Evolutionary conservation across 1,284 basidiomycete genomes (phyloP).

Genomic region (Tylopilus orsonianus): DNA sequence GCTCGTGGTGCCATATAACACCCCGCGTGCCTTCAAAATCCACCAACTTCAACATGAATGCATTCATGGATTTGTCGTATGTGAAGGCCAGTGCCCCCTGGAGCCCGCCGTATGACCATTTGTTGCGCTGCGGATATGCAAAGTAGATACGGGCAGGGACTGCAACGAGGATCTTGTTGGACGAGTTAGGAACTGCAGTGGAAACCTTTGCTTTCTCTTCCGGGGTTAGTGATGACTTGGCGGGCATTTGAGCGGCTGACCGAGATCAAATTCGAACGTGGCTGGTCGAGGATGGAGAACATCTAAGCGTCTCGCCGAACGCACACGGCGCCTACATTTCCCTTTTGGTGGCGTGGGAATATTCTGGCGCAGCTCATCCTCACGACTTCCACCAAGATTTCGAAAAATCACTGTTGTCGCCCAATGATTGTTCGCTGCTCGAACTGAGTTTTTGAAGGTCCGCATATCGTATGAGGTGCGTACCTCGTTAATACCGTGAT

Average conservation of each 20-base stretch:
- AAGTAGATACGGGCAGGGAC: constrained; percentile 86
- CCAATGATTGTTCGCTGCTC: too few species aligned
- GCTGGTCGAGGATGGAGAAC: background rate
- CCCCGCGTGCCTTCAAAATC: constrained; percentile 83
- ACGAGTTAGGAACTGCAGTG: constrained; percentile 53
- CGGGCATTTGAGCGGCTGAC: constrained; percentile 52
- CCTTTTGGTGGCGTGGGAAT: too few species aligned
- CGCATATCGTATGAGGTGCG: too few species aligned
- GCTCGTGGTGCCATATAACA: constrained; percentile 92
- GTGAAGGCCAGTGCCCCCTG: constrained; percentile 82
- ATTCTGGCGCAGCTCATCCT: too few species aligned
- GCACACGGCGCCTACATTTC: too few species aligned
- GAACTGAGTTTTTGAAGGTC: too few species aligned
- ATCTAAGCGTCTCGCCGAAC: constrained; percentile 5
- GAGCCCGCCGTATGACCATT: constrained; percentile 84
- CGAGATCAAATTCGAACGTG: background rate
- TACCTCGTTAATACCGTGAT: too few species aligned
- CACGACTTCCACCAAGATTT: too few species aligned
- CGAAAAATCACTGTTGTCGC: too few species aligned
- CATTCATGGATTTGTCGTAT: constrained; percentile 58
- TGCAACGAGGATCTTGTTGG: constrained; percentile 76
- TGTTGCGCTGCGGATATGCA: constrained; percentile 69
- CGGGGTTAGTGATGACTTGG: constrained; percentile 63
- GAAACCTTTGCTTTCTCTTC: constrained; percentile 82
- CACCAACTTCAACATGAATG: constrained; percentile 73